These are phyloP conservation scores for Castanea sativa DNA, from an alignment of 306 rosid species.

Conservation along the genomic window DNA sequence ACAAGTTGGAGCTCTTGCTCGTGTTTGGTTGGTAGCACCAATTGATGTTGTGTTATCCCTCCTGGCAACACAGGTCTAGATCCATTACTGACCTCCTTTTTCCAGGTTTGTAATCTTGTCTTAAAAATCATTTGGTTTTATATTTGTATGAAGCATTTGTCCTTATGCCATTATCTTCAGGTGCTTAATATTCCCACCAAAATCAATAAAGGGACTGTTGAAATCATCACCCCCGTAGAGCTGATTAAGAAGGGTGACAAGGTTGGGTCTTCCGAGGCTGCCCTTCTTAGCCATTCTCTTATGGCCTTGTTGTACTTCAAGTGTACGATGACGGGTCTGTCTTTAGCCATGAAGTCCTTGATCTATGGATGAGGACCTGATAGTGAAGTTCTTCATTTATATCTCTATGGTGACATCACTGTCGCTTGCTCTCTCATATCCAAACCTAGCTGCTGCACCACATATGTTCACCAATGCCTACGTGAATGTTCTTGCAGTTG, in stretches of 20 bases:
- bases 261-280: constrained; percentile 96
- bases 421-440: too few relatives aligned
- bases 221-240: constrained; percentile 92
- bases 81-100: constrained; percentile 93
- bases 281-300: constrained; percentile 90
- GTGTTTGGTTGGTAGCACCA: constrained; percentile 94
- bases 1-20: constrained; percentile 95
- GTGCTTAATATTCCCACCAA: constrained; percentile 54
- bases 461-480: too few relatives aligned
- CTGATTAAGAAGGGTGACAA: constrained; percentile 93
- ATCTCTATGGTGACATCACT: too few relatives aligned
- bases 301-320: constrained; percentile 71
- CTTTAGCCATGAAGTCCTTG: constrained; percentile 85
- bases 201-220: constrained; percentile 70
- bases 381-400: constrained; percentile 55
- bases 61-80: constrained; percentile 96
- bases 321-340: constrained; percentile 88
- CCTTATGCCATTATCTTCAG: constrained; percentile 30
- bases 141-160: neutral
- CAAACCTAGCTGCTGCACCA: too few relatives aligned
- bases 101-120: constrained; percentile 54
- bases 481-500: too few relatives aligned
- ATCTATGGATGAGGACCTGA: constrained; percentile 82
- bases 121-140: too few relatives aligned
- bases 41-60: constrained; percentile 89